These are phyloP conservation scores for Theileria annulata DNA, from an alignment of 169 alveolate genomes.

Conservation along the genomic window DNA sequence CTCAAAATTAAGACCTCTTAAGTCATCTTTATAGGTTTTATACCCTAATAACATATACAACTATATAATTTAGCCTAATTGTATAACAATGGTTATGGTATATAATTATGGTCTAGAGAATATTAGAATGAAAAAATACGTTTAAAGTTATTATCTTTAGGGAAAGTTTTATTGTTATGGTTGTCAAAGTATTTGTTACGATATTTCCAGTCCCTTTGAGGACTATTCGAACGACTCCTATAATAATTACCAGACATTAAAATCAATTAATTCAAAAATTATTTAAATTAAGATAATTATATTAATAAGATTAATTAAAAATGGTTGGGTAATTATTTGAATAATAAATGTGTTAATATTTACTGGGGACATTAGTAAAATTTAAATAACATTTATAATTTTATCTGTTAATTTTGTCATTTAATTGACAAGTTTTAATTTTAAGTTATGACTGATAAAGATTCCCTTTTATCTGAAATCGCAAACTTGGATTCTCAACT, in stretches of 20 bases:
- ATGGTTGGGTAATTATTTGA: neutral
- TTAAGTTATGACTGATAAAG: constrained; percentile 37
- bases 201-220: neutral
- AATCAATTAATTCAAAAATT: too few relatives aligned
- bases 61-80: neutral
- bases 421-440: neutral
- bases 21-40: neutral
- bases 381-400: neutral
- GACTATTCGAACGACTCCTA: neutral
- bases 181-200: neutral
- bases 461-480: constrained; percentile 65
- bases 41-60: neutral
- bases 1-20: neutral
- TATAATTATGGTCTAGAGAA: neutral
- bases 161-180: neutral
- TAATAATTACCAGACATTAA: neutral
- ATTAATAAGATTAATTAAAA: too few relatives aligned
- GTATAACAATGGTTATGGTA: neutral
- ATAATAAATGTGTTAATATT: neutral
- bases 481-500: constrained; percentile 69
- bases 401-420: neutral
- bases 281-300: too few relatives aligned
- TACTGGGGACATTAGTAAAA: constrained; percentile 6
- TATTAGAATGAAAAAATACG: neutral
- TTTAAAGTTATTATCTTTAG: neutral